Conservation (phyloP, 768 basidiomycete genomes). For the Symmetrospora coprosmae region DNA sequence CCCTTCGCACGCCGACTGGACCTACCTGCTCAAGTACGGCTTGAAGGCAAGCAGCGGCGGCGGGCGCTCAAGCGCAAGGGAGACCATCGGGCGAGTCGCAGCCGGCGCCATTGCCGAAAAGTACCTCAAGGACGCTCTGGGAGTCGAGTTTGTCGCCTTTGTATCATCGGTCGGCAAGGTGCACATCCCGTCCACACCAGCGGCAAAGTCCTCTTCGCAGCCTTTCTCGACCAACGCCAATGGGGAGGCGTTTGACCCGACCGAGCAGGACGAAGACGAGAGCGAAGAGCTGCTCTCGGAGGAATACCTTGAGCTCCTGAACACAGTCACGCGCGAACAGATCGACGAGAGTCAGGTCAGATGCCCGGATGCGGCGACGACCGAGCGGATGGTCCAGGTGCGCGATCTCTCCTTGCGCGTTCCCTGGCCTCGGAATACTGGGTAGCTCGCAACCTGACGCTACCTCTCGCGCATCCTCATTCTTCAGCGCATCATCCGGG, state of each 20-base stretch:
- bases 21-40: slow-evolving; percentile 93
- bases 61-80: slow-evolving; percentile 82
- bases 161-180: slow-evolving; percentile 93
- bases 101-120: slow-evolving; percentile 96
- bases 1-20: slow-evolving; percentile 94
- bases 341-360: slow-evolving; percentile 76
- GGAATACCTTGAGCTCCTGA: slow-evolving; percentile 67
- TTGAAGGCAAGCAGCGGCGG: slow-evolving; percentile 95
- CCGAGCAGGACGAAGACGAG: slow-evolving; percentile 48
- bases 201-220: slow-evolving; percentile 26
- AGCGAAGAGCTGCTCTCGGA: slow-evolving; percentile 61
- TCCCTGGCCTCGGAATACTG: too few species aligned
- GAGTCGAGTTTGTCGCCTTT: slow-evolving; percentile 91
- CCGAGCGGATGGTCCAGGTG: slow-evolving; percentile 79
- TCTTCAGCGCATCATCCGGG: slow-evolving; percentile 86
- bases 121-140: slow-evolving; percentile 72
- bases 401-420: slow-evolving; percentile 12
- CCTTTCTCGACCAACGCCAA: slow-evolving; percentile 38
- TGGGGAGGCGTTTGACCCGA: slow-evolving; percentile 38
- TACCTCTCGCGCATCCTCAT: too few species aligned
- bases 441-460: too few species aligned
- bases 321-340: slow-evolving; percentile 64
- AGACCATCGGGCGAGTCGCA: slow-evolving; percentile 94
- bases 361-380: slow-evolving; percentile 79
- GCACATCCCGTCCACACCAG: slow-evolving; percentile 47